These are phyloP conservation scores for Wickerhamiella lipophila DNA, from an alignment of 805 yeast genomes.

Conservation along the genomic window DNA sequence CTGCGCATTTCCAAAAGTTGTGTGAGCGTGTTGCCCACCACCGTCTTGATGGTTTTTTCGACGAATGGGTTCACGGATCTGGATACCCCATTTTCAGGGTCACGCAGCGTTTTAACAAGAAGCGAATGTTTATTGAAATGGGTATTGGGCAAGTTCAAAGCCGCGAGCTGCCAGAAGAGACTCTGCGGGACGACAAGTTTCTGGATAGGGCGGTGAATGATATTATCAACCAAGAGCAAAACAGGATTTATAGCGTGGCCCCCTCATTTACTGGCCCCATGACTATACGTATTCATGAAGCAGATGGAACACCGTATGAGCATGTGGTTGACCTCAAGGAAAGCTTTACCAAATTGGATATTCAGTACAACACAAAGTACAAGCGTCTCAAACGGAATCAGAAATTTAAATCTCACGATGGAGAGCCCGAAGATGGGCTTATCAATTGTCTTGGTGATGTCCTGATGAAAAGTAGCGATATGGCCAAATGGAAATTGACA, in stretches of 20 bases:
- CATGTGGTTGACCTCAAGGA: slow-evolving; percentile 90
- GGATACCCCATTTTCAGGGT: slow-evolving; percentile 85
- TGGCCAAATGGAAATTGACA: slow-evolving; percentile 55
- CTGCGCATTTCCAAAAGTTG: slow-evolving; percentile 79
- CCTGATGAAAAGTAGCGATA: slow-evolving; percentile 46
- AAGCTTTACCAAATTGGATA: slow-evolving; percentile 71
- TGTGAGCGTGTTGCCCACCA: slow-evolving; percentile 90
- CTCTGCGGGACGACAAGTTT: slow-evolving; percentile 30
- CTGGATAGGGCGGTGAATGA: slow-evolving; percentile 31
- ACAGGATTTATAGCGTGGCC: slow-evolving; percentile 17
- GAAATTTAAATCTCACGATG: slow-evolving; percentile 29
- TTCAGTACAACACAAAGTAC: slow-evolving; percentile 89
- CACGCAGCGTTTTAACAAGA: slow-evolving; percentile 85
- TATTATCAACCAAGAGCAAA: slow-evolving; percentile 13
- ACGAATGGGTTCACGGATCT: slow-evolving; percentile 82
- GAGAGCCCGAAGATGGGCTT: slow-evolving; percentile 26
- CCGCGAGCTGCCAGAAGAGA: slow-evolving; percentile 21
- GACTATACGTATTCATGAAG: slow-evolving; percentile 94
- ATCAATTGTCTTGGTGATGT: slow-evolving; percentile 67
- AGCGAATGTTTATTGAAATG: slow-evolving; percentile 88
- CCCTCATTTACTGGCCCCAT: slow-evolving; percentile 67
- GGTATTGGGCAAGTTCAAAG: slow-evolving; percentile 81
- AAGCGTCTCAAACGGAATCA: slow-evolving; percentile 61
- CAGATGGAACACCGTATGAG: slow-evolving; percentile 97
- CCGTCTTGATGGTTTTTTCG: slow-evolving; percentile 68